phyloP scores from a whole-genome alignment of 2,329 filamentous ascomycete species.

The Verruconis gallopava region DNA sequence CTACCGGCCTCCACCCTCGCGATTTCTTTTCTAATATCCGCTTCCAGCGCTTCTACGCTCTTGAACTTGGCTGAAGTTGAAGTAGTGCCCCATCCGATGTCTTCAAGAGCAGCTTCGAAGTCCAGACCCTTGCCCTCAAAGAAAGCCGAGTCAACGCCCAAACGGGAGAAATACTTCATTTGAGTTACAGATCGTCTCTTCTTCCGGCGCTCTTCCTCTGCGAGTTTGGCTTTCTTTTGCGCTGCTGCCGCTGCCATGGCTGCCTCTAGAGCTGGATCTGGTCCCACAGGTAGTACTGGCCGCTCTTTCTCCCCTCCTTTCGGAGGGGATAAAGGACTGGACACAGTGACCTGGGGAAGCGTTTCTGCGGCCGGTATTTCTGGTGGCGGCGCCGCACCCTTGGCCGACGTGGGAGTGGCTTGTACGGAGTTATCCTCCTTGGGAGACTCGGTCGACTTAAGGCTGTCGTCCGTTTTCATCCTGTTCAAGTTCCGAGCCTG shows the following conservation, averaged over 20 bases:
- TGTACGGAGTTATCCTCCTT: constrained; percentile 5
- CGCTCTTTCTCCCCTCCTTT: not conserved
- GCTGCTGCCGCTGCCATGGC: constrained; percentile 13
- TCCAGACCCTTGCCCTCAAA: constrained; percentile 65
- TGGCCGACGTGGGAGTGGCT: constrained; percentile 4
- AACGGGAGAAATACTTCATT: constrained; percentile 59
- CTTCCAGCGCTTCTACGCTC: constrained; percentile 67
- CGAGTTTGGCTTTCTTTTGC: constrained; percentile 11
- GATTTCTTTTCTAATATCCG: constrained; percentile 74
- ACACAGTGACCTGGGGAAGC: constrained; percentile 7
- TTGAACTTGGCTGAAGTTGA: constrained; percentile 62
- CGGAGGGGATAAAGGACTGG: constrained; percentile 1
- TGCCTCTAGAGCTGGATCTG: not conserved
- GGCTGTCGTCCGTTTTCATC: constrained; percentile 6
- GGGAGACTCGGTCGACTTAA: not conserved
- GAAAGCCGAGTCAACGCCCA: constrained; percentile 67
- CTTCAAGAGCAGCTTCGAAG: constrained; percentile 69
- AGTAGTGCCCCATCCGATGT: constrained; percentile 67
- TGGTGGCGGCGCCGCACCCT: not conserved
- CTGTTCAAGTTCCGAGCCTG: constrained; percentile 46
- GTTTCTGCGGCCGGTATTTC: not conserved
- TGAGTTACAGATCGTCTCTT: constrained; percentile 60
- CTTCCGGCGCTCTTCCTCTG: constrained; percentile 41
- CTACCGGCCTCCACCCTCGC: constrained; percentile 84
- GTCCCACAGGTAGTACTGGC: not conserved